Base-by-base conservation (phyloP, 2,329 filamentous ascomycete genomes). In the Annulohypoxylon truncatum region DNA sequence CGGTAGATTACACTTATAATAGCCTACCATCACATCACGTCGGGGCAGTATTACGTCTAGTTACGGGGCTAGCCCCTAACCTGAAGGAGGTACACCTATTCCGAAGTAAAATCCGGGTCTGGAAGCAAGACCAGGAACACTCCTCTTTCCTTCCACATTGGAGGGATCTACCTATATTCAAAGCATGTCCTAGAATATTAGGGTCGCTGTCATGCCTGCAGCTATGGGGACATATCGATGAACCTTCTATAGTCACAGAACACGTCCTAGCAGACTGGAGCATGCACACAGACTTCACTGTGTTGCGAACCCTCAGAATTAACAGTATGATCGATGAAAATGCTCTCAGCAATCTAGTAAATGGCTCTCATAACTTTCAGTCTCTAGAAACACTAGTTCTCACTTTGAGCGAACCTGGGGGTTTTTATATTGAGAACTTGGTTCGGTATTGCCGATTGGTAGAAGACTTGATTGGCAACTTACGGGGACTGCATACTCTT, bases 31-130 rank as follows among this genome's bases (percentile, higher is more conserved):
- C 15, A 15, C 20, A 58, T 48, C 46, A 47, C 12, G 5, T 57
- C 4, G 10, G 5, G 15, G 29, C 28, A 38, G 20, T 53, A 18
- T 46, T 57, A 5, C 53, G 53, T 20, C 22, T 64, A 9, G 31
- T 51, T 18, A 9, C 40, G 33, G 44, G 55, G 20, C n/a, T 54
- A 22, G 42, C 61, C 10, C 61, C 61, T 18, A 64, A 64, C 33
- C 18, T 64, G 20, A 59, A 50, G 31, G 47, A 58, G 18, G 61
- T 58, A 7, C 42, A 35, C 31, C 18, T 58, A 10, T 20, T 8
- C 22, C 15, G 20, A 12, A 28, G 13, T 35, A n/a, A 4, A 2
- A 12, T 2, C 8, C 1, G 9, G 28, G 4, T 1, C 4, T 56
- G 40, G 40, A 6, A 22, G 13, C 7, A 12, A 15, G 15, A 15